Evolutionary conservation across 495 filamentous ascomycete genomes (phyloP).

Genomic region (Aspergillus hancockii): DNA sequence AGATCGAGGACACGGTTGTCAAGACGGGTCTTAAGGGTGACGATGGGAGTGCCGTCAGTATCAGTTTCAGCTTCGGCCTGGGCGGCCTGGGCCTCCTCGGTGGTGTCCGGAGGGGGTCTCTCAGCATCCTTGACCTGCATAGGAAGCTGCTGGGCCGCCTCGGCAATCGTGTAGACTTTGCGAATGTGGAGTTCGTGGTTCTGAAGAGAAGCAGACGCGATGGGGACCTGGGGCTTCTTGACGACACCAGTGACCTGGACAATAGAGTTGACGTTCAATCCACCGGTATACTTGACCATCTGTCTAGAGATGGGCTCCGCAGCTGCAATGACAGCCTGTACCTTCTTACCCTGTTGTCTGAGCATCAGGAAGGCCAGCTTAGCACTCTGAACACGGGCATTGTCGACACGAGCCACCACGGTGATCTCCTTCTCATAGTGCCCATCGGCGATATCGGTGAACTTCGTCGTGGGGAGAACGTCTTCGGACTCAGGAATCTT

Average conservation of each 20-base stretch:
- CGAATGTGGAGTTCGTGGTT: constrained; percentile 79
- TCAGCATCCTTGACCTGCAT: constrained; percentile 71
- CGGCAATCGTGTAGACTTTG: constrained; percentile 74
- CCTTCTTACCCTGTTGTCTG: constrained; percentile 74
- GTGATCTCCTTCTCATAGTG: constrained; percentile 73
- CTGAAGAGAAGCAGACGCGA: constrained; percentile 76
- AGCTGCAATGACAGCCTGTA: constrained; percentile 75
- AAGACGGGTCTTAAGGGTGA: constrained; percentile 74
- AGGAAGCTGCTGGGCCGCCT: constrained; percentile 63
- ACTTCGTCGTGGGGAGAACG: constrained; percentile 33
- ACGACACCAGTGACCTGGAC: constrained; percentile 77
- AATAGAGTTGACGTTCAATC: constrained; percentile 75
- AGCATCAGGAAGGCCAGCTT: constrained; percentile 93
- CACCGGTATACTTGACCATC: constrained; percentile 88
- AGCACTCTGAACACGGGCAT: constrained; percentile 81
- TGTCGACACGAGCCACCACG: constrained; percentile 84
- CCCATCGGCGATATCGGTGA: constrained; percentile 52
- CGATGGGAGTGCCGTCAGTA: constrained; percentile 57
- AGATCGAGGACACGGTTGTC: constrained; percentile 91
- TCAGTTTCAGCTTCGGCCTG: no score
- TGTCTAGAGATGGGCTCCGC: constrained; percentile 57
- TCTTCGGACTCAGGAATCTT: constrained; percentile 43
- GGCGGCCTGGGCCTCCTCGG: constrained; percentile 44
- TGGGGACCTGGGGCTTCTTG: constrained; percentile 70
- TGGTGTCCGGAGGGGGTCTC: constrained; percentile 50